Base-by-base conservation (phyloP, 768 basidiomycete genomes). In the Pleurotus pulmonarius region DNA sequence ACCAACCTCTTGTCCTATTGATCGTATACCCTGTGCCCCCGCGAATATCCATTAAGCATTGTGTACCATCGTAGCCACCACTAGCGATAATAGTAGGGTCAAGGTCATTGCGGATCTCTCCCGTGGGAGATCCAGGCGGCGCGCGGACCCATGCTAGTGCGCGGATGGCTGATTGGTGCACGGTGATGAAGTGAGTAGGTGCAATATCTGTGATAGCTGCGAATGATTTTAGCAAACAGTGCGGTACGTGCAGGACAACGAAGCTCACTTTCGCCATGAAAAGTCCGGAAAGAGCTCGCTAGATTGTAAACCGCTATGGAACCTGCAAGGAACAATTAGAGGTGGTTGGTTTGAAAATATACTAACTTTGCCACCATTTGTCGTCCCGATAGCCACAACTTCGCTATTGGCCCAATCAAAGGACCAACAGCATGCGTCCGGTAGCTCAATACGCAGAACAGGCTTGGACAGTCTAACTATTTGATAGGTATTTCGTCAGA, bases 401-500 rank as follows among this genome's bases (percentile, higher is more conserved):
- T 89, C 86, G 59, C 92, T 91, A 60, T 92, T 93, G 0, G 86
- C 90, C 94, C 94, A 98, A 61, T 97, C 94, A 53, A 97, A 76
- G 13, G 83, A 80, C 80, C 83, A 88, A 65, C 87, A 88, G n/a
- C 78, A 74, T 0, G 90, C 81, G 43, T 92, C 90, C 54, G 87
- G 85, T 2, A 92, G 70, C 61, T 90, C 83, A 1, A 98, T 81
- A 8, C 83, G 81, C 5, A 95, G 49, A 2, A 89, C 64, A 0
- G 94, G 92, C 46, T 86, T 74, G 0, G 82, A 69, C 11, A 87
- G 54, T 54, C 74, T 76, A 8, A 90, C 88, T 90, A 53, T 13
- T 12, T 51, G 43, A 40, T 56, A 15, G n/a, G 22, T 15, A 47
- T 11, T 25, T 3, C 16, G 34, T 26, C 25, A 12, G 5, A 38